Base-by-base conservation (phyloP, 257 asterid species). In the Fraxinus anomala region DNA sequence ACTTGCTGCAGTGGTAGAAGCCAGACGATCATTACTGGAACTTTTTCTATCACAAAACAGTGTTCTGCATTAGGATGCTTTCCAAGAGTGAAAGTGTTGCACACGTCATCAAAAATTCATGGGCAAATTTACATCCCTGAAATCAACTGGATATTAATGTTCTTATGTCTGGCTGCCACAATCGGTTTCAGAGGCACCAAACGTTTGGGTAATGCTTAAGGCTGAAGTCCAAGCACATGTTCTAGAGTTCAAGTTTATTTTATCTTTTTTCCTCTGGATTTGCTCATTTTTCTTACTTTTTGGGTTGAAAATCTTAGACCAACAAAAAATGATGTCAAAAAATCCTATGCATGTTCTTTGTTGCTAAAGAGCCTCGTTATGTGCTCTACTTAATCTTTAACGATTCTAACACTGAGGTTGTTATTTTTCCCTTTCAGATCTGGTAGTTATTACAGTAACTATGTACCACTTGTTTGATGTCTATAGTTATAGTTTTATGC, bases 91-190 rank as follows among this genome's bases (percentile, higher is more conserved):
- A 81, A 77, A 37, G 73, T 81, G 10, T 47, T 81, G 31, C 85
- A 81, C 76, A 81, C 85, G 1, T 81, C 85, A 16, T 81, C 85
- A 49, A 81, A 76, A 81, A 72, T 81, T 42, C 78, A 80, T 14
- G 85, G 85, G 31, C 85, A 81, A 54, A 81, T 81, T 14, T 81
- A 81, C 81, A 81, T 81, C 54, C 84, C 84, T 8, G 84, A 81
- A 37, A 77, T 81, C 81, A 81, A 81, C 81, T 81, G 85, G 85
- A 81, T 76, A 51, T 51, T 81, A 51, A 81, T 81, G 85, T n/a
- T 77, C 69, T 80, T 76, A 8, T 72, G 85, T 26, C 61, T 81
- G 79, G 85, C 85, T 19, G 85, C 77, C 21, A 81, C 85, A 3
- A 30, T 81, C 1, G 85, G 85, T 68, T 81, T 81, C 42, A 77